Evolutionary conservation across 495 filamentous ascomycete genomes (phyloP), one percentile per base, ranked within the genome.

Genomic region (Podospora comata): DNA sequence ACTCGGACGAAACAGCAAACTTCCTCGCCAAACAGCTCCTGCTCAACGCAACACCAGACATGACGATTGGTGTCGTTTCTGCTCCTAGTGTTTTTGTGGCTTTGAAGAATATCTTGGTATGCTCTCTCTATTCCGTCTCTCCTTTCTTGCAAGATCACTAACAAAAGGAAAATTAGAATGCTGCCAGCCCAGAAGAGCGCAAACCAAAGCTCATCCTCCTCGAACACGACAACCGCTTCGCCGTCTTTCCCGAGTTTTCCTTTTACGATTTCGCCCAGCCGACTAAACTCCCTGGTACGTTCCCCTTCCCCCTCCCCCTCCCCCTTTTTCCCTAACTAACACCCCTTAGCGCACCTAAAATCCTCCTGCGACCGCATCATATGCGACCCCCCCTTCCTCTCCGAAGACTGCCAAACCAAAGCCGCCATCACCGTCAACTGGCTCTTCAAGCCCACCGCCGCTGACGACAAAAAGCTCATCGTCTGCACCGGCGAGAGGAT

Each of bases 391-490:
- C 91, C 91, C 2, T 94, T 94, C 68, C 79, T 94, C 7, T 90
- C 85, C 71, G 84, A 90, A 69, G 90, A 94, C 68, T 94, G 91
- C 75, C 91, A 94, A 70, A 91, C 90, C 0, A 93, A 93, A 81
- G 90, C 88, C 20, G 91, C 91, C 3, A 77, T 93, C 68, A 92
- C 91, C 1, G 84, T 89, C 4, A 85, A 89, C 26, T 93, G 88
- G 87, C 81, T 94, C 30, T 79, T 84, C 39, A 87, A 83, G 44
- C 66, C 78, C 11, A 48, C 44, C 30, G 30, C 2, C 48, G 54
- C 44, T 53, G 54, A 5, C 34, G 15, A 60, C 18, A 48, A 27
- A 18, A 74, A 63, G 20, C 72, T 92, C 39, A 84, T 93, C 39
- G 72, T 92, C 55, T 91, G 88, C 78, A 94, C 91, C 0, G 91